These are phyloP conservation scores for Baorangia bicolor DNA, from an alignment of 768 basidiomycete genomes.

Conservation along the genomic window DNA sequence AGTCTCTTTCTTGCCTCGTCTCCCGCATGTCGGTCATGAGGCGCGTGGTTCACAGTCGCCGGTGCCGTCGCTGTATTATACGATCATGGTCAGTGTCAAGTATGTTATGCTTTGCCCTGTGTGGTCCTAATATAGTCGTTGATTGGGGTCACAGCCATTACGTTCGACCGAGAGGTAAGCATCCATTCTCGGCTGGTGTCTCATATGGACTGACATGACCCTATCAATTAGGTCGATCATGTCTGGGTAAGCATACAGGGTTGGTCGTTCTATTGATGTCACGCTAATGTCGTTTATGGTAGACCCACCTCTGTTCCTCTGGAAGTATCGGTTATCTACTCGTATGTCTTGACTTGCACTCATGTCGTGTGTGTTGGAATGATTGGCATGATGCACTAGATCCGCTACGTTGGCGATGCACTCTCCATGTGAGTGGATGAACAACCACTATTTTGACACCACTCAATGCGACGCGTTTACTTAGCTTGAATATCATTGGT, in stretches of 20 bases:
- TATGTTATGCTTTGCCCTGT: no score
- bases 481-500: slow-evolving; percentile 17
- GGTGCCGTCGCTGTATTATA: slow-evolving; percentile 14
- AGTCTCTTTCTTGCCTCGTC: background rate
- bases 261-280: background rate
- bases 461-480: background rate
- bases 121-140: no score
- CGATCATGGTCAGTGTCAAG: slow-evolving; percentile 21
- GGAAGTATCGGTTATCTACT: slow-evolving; percentile 22
- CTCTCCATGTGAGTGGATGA: slow-evolving; percentile 15
- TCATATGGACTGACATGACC: background rate
- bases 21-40: background rate
- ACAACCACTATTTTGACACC: background rate
- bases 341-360: no score
- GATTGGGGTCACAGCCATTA: slow-evolving; percentile 8
- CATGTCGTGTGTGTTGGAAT: no score
- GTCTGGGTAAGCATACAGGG: slow-evolving; percentile 14
- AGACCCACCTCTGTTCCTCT: slow-evolving; percentile 8
- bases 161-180: slow-evolving; percentile 16
- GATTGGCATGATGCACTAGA: no score
- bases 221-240: slow-evolving; percentile 12
- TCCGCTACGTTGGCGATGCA: slow-evolving; percentile 21
- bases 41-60: slow-evolving; percentile 7
- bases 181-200: background rate
- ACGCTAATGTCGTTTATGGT: background rate